A percentile compares a stretch with the other conserved stretches of the same genome.
Conservation (phyloP, 495 filamentous ascomycete species). For the Chaetomium tenue region DNA sequence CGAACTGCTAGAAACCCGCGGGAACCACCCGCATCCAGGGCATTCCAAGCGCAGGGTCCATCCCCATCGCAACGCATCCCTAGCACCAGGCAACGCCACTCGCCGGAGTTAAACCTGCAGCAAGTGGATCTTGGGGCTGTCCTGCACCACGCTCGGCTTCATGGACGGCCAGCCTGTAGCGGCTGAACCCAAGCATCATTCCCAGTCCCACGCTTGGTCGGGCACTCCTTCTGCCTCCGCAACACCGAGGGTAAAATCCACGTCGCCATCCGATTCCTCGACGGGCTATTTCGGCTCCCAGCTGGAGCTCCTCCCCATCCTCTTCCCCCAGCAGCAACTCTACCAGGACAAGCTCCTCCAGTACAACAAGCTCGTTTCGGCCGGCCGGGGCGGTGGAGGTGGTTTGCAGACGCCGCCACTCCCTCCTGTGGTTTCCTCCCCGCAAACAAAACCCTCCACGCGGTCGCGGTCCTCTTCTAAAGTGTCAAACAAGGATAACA, state of each 20-base stretch:
- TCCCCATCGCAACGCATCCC: conserved; percentile 9
- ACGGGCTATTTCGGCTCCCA: conserved; percentile 39
- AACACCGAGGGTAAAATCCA: conserved; percentile 28
- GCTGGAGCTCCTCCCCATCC: conserved; percentile 48
- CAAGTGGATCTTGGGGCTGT: conserved; percentile 22
- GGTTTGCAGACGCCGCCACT: conserved; percentile 49
- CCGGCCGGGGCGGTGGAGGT: conserved; percentile 46
- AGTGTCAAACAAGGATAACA: conserved; percentile 50
- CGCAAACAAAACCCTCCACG: conserved; percentile 48
- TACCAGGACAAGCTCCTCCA: conserved; percentile 55
- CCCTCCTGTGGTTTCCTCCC: conserved; percentile 46
- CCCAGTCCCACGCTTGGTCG: conserved; percentile 45
- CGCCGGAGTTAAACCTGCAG: conserved; percentile 22
- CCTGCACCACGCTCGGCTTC: conserved; percentile 39
- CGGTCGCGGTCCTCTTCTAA: conserved; percentile 53
- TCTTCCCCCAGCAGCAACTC: conserved; percentile 53
- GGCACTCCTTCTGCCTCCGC: conserved; percentile 33
- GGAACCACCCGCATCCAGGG: too few relatives aligned
- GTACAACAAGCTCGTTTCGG: conserved; percentile 55
- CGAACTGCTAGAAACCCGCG: too few relatives aligned
- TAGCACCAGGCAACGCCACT: conserved; percentile 12
- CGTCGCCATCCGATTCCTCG: conserved; percentile 28
- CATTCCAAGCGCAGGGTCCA: background rate
- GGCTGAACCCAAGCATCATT: conserved; percentile 53
- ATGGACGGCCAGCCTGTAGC: conserved; percentile 52